Evolutionary conservation across 1,139 yeast genomes (phyloP), one percentile per base, ranked within the genome.

Genomic region (Yamadazyma membranifaciens): DNA sequence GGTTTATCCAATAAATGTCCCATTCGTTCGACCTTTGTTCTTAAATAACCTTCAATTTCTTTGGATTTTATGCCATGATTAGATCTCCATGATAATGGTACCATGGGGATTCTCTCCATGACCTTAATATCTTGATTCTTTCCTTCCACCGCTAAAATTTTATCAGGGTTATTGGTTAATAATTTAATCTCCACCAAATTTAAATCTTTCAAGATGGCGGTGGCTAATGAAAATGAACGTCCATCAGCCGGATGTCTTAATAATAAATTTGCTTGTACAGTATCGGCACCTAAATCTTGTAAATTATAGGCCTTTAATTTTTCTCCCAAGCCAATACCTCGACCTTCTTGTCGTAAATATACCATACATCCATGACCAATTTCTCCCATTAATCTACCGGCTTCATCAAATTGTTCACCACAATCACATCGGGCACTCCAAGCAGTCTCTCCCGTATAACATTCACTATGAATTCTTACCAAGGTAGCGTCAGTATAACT

Each of bases 371-470:
- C 98, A 51, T 81, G 85, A 12, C 96, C 97, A 34, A 73, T 73
- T 40, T 75, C 69, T 4, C 96, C 95, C 91, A 94, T 92, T 34
- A 87, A 66, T 47, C 95, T 75, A 7, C 98, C 98, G 1, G 98
- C 98, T 62, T 94, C 97, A 62, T 92, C 97, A 53, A 94, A 87
- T 68, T 94, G 98, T 63, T 94, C 98, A 11, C 98, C 99, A 65
- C 99, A 94, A 63, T 94, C 98, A 63, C 98, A 94, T 41, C 99
- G 77, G 2, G 98, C 98, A 44, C 94, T 82, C 97, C 98, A 94
- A 10, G 98, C 98, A 1, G 97, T 92, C 60, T 94, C 99, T 6
- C 98, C 98, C 0, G 99, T 94, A 65, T 92, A 94, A 62, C 98
- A 94, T 60, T 94, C 99, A 5, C 96, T 87, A 59, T 94, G 99